A percentile compares a stretch with the other conserved stretches of the same genome.
phyloP scores from a whole-genome alignment of 805 yeast species.

The Lipomyces yamadae region DNA sequence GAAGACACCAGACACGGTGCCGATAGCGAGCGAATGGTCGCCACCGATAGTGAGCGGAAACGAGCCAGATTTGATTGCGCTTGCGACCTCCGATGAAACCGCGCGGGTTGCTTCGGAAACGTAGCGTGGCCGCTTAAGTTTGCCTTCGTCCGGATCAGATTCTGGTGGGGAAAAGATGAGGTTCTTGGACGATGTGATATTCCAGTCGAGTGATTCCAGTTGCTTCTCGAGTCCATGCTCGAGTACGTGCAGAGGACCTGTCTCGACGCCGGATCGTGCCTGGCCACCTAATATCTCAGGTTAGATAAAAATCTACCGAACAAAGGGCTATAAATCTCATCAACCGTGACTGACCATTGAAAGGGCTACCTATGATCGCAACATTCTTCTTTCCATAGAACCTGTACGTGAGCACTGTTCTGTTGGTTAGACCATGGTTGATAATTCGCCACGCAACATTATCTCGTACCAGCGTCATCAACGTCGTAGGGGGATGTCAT shows the following conservation, averaged over 20 bases:
- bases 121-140: conserved; percentile 71
- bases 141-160: conserved; percentile 56
- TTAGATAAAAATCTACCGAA: background rate
- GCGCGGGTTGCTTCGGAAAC: conserved; percentile 74
- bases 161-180: conserved; percentile 46
- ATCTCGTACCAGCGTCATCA: conserved; percentile 4
- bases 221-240: conserved; percentile 71
- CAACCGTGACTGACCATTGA: conserved; percentile 50
- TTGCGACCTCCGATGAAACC: conserved; percentile 65
- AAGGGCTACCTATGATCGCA: conserved; percentile 86
- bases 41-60: conserved; percentile 92
- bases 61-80: conserved; percentile 53
- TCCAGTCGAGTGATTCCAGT: conserved; percentile 75
- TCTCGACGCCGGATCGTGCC: conserved; percentile 89
- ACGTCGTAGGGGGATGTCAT: conserved; percentile 11
- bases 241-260: conserved; percentile 83
- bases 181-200: conserved; percentile 42
- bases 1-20: conserved; percentile 84
- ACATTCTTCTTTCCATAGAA: conserved; percentile 60
- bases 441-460: background rate
- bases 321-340: background rate
- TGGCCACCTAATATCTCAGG: conserved; percentile 70
- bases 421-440: background rate
- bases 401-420: conserved; percentile 42
- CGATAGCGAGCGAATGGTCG: conserved; percentile 95